Evolutionary conservation across 306 rosid genomes (phyloP), one percentile per base, ranked within the genome.

Genomic region (Biancaea sappan): DNA sequence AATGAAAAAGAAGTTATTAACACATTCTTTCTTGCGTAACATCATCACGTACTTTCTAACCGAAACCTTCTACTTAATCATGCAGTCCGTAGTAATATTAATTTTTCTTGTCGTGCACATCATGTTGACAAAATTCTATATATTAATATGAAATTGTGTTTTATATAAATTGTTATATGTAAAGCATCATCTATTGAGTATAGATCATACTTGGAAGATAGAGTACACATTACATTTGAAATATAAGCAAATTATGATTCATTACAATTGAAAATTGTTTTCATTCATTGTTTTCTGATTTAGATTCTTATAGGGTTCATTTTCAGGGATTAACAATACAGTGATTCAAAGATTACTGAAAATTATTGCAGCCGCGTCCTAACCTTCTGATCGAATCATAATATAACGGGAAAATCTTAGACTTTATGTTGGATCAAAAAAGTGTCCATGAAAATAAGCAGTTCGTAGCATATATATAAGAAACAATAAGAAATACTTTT

Each of bases 21-120:
- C 37, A 38, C 35, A 41, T 24, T 43, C 38, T 65, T 41, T 41
- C 71, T 65, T 41, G 71, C n/a, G 37, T 65, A 65, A 65, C 71
- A 65, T 65, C 71, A 65, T 25, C 31, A 15, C 8, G 35, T 54
- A 35, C 74, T 52, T 69, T 37, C 74, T 32, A 69, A 69, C 74
- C 50, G 51, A 48, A 68, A 29, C 37, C 52, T 58, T 29, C n/a
- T 46, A 57, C 25, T n/a, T 31, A 44, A 28, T 46, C 41, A 66
- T 13, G 54, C 29, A 21, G 2, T n/a, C n/a, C 37, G 4, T n/a
- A 22, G 25, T 14, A 54, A 54, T 25, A 4, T 25, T 25, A 11
- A 2, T 25, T 54, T 31, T 22, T 57, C 12, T 3, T 12, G 22
- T 29, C n/a, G 64, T 5, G 3, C 24, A 29, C 22, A 31, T 31